Conservation (phyloP, 805 yeast species). For the Saccharomycopsis oosterbeekiorum region DNA sequence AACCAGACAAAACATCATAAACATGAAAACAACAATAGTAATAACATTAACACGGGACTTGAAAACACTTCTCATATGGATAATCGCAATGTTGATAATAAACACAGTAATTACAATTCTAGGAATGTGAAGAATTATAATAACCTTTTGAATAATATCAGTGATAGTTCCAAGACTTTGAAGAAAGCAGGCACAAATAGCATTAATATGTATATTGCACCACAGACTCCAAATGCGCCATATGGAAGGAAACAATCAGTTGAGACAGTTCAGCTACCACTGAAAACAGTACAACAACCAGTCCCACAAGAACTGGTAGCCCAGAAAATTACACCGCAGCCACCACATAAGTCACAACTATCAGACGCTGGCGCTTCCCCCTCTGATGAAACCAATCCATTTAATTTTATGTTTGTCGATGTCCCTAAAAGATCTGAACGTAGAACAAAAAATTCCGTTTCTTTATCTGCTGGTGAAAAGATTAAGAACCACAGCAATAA, state of each 20-base stretch:
- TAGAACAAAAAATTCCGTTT: neutral
- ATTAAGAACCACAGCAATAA: neutral
- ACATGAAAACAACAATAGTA: neutral
- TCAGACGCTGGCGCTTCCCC: neutral
- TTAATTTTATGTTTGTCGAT: neutral
- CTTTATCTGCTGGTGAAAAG: neutral
- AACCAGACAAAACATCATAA: neutral
- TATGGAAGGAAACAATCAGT: neutral
- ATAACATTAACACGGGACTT: too few relatives aligned
- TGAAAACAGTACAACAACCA: neutral
- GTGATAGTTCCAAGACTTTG: neutral
- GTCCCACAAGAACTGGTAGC: neutral
- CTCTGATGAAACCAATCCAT: neutral
- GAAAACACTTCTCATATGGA: neutral
- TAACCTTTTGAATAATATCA: neutral
- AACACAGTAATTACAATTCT: neutral
- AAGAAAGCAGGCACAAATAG: neutral
- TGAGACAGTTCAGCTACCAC: neutral
- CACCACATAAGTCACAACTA: neutral
- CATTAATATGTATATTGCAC: neutral
- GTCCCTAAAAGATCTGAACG: neutral
- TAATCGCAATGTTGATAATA: neutral
- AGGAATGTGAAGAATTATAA: neutral
- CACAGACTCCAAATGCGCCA: neutral
- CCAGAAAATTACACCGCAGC: neutral